Percentiles rank a stretch among this genome's conserved stretches.
phyloP scores from a whole-genome alignment of 768 basidiomycete genomes.

The Sporobolomyces pararoseus region DNA sequence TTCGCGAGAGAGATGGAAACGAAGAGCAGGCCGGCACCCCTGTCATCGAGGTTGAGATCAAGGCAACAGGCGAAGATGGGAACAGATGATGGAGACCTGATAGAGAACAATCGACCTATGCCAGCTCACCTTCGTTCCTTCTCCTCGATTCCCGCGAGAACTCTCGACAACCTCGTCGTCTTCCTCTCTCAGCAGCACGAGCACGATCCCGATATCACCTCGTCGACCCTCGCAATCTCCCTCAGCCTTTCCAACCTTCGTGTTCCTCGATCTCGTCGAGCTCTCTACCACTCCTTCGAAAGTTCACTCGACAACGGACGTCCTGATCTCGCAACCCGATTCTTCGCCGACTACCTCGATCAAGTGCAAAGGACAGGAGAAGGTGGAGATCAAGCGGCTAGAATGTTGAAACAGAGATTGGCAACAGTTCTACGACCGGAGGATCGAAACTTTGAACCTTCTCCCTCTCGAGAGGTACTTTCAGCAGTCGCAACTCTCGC shows the following conservation, averaged over 20 bases:
- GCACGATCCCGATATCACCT: not conserved
- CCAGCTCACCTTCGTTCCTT: conserved; percentile 11
- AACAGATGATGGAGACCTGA: not conserved
- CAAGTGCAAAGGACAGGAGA: not conserved
- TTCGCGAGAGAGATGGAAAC: conserved; percentile 1
- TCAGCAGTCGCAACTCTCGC: conserved; percentile 24
- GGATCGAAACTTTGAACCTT: not conserved
- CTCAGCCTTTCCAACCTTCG: conserved; percentile 16
- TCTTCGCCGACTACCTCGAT: conserved; percentile 23
- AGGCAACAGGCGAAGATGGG: not conserved
- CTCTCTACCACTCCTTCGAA: conserved; percentile 14
- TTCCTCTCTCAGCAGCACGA: not conserved
- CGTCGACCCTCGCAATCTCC: conserved; percentile 21
- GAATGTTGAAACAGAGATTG: not conserved
- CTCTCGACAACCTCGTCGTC: conserved; percentile 26
- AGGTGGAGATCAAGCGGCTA: not conserved
- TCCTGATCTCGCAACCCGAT: conserved; percentile 19
- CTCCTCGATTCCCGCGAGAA: conserved; percentile 12
- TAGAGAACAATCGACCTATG: not conserved
- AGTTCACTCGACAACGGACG: not conserved
- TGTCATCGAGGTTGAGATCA: not conserved
- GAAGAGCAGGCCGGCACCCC: not conserved
- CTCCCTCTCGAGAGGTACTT: not conserved
- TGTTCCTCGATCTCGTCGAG: not conserved
- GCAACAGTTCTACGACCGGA: not conserved